A percentile compares a stretch with the other conserved stretches of the same genome.
Evolutionary conservation across 2,329 filamentous ascomycete genomes (phyloP).

Genomic region (Talaromyces islandicus): DNA sequence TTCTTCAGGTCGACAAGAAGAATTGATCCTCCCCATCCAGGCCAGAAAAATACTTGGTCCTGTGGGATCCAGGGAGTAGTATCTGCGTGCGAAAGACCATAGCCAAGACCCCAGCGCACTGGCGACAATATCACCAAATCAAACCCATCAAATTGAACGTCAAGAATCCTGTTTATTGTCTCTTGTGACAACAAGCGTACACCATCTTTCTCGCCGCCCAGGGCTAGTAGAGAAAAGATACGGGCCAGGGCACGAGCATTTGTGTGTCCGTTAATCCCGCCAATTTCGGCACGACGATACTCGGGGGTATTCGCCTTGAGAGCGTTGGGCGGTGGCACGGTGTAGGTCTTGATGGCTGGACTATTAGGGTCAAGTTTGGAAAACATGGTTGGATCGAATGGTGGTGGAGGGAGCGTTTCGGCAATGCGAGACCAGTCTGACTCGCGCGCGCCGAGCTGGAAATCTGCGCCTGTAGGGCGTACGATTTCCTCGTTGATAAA

Average conservation of each 20-base stretch:
- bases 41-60: slow-evolving; percentile 37
- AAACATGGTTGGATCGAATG: slow-evolving; percentile 2
- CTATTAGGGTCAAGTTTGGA: background rate
- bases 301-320: slow-evolving; percentile 17
- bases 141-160: slow-evolving; percentile 37
- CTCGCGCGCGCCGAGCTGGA: slow-evolving; percentile 40
- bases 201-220: slow-evolving; percentile 27
- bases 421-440: slow-evolving; percentile 38
- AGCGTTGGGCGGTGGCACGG: slow-evolving; percentile 22
- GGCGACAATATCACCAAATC: slow-evolving; percentile 34
- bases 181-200: slow-evolving; percentile 33
- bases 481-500: slow-evolving; percentile 42
- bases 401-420: slow-evolving; percentile 25
- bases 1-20: slow-evolving; percentile 40
- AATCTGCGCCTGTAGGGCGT: slow-evolving; percentile 40
- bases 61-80: slow-evolving; percentile 19
- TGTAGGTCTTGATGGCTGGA: slow-evolving; percentile 5
- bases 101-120: slow-evolving; percentile 40
- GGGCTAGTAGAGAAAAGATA: slow-evolving; percentile 36
- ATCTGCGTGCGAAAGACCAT: slow-evolving; percentile 28
- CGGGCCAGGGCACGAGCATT: slow-evolving; percentile 41
- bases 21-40: slow-evolving; percentile 43
- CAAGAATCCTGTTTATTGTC: slow-evolving; percentile 41
- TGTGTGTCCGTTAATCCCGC: slow-evolving; percentile 39
- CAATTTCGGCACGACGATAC: slow-evolving; percentile 38